Evolutionary conservation across 805 yeast species (phyloP), one percentile per base, ranked within the genome.

Genomic region (Candida golubevii): DNA sequence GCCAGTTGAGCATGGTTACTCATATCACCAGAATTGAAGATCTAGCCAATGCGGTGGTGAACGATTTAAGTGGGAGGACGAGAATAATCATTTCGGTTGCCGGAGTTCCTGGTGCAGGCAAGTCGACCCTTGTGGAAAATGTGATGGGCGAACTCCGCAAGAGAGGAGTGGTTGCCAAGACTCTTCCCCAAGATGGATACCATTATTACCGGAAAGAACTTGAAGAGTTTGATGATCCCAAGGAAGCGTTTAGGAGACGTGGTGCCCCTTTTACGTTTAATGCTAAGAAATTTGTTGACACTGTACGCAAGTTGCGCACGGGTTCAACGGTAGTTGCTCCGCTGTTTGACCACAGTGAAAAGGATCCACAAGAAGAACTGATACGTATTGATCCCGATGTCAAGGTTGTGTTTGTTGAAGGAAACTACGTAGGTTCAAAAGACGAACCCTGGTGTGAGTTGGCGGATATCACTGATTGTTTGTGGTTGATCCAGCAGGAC

Each of bases 191-290:
- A 49, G 75, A 70, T 56, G 75, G 75, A 11, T 70, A 47, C 50
- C 75, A 69, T 45, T 59, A 59, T 27, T 66, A 62, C 46, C 47
- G 74, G 30, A 30, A 42, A 8, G 64, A 68, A 45, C 54, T 69
- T 38, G 53, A 55, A 9, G 30, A 49, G 34, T 74, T 85, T 57
- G 63, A 68, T 8, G 78, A 88, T 51, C 73, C 87, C 0, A 68
- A 59, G 9, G 67, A 64, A 30, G 91, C 95, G 0, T 64, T 79
- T 28, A 60, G 65, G 26, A 70, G 87, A 48, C 73, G 97, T 39
- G 97, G 97, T 0, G 84, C 96, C 0, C 95, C 96, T 1, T 78
- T 73, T 53, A 89, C 97, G 0, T 91, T 90, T 65, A 90, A 90
- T 57, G 77, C 85, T 61, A 14, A 52, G 50, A 39, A 47, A 13